Evolutionary conservation across 208 protist genomes (phyloP), one percentile per base, ranked within the genome.

Genomic region (Herpetomonas samuelpessoai): DNA sequence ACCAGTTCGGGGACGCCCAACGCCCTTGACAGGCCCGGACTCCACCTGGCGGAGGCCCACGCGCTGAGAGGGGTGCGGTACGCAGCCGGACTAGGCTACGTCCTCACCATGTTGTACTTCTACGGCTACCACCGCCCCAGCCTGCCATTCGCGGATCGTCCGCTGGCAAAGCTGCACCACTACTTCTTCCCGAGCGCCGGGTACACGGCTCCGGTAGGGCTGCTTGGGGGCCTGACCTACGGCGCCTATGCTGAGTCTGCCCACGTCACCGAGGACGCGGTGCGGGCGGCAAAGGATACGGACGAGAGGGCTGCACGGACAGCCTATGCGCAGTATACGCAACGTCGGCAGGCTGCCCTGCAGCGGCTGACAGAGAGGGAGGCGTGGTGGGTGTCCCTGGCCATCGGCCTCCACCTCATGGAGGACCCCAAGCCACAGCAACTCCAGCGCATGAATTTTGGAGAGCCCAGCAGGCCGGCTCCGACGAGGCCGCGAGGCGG

Each of bases 141-240:
- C 35, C 67, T 88, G n/a, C 66, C 82, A 16, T 90, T 92, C 41
- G 76, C 79, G 1, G 84, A 90, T 30, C 79, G 84, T 10, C 24
- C 50, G 16, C 65, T 90, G 0, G 47, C 65, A 2, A 80, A 74
- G 53, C 65, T 94, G 46, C 81, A 89, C 57, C 81, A 94, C 73
- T 85, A 75, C 62, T 83, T 94, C 55, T 91, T 79, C 57, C 84
- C 88, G 26, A 92, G 82, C 62, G 84, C 79, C 0, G 82, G 65
- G 21, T 91, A 91, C 67, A 83, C 64, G 53, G 78, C 87, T 1
- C 79, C 80, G 10, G 16, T 83, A 0, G 87, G 83, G 0, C 47
- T 74, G 22, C 22, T 73, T 9, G 72, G 57, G 22, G 81, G 83
- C 2, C 29, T 84, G 3, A 16, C 54, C 3, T 82, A 80, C 52